Conservation (phyloP, 345 rosid species). For the Lepidium didymum region DNA sequence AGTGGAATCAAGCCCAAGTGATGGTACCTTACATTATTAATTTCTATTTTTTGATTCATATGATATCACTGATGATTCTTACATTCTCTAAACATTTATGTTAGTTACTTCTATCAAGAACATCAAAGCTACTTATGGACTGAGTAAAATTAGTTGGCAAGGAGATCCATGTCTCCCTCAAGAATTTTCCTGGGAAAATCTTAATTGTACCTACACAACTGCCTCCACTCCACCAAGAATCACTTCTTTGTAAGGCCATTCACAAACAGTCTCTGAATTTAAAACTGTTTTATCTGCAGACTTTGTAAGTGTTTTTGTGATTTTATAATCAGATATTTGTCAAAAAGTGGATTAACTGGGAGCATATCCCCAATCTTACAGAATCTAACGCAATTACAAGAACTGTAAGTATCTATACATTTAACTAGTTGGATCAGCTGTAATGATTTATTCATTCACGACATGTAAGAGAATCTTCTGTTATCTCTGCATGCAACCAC, state of each 20-base stretch:
- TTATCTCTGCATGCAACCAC: not conserved
- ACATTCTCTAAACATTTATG: not conserved
- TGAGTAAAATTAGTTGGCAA: constrained; percentile 34
- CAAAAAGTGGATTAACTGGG: constrained; percentile 31
- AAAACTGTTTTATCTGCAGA: not conserved
- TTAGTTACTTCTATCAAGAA: constrained; percentile 31
- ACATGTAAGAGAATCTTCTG: not conserved
- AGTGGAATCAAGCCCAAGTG: constrained; percentile 5
- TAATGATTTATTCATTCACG: not conserved
- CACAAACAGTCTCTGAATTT: not conserved
- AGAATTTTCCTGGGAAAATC: constrained; percentile 28
- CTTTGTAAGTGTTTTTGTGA: not conserved
- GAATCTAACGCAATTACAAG: constrained; percentile 23
- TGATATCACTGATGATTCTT: not conserved
- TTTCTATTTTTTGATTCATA: not conserved
- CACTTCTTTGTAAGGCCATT: constrained; percentile 40
- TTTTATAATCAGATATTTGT: constrained; percentile 14
- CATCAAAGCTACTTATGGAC: constrained; percentile 33
- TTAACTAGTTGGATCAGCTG: not conserved
- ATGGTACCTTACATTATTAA: constrained; percentile 9
- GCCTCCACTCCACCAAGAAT: constrained; percentile 22
- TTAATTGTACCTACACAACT: constrained; percentile 22
- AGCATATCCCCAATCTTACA: constrained; percentile 12
- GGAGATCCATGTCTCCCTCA: constrained; percentile 46
- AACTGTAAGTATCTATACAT: constrained; percentile 29